Evolutionary conservation across 306 rosid genomes (phyloP), one percentile per base, ranked within the genome.

Genomic region (Calophaca sinica): DNA sequence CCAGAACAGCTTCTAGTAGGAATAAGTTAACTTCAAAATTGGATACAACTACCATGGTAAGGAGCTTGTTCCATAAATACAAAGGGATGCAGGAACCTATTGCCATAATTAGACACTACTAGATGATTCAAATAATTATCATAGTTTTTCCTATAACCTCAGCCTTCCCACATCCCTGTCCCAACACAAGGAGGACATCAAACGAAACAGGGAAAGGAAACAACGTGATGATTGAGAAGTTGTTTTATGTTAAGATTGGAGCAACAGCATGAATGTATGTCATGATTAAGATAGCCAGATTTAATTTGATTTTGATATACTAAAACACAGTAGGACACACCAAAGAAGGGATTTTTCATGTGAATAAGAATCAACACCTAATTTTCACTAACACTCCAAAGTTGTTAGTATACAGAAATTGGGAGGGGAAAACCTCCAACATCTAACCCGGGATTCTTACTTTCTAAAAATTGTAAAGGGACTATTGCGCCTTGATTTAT

Each of bases 301-400:
- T 46, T 28, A 59, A 77, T 45, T 46, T 65, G 49, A 62, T 9
- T 45, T 46, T 65, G 49, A 62, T 9, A 41, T 39, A 26, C 33
- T 38, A 53, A 70, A 62, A 68, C 51, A 31, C 45, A 7, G 44
- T 29, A 29, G 4, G 9, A 29, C 1, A 46, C 13, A 42, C 32
- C 48, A 5, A 14, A 6, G 26, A 11, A 58, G 9, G 10, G 29
- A 45, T 20, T 52, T 69, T 33, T n/a, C 9, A 26, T 14, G 46
- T 48, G 55, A 76, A 38, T 53, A 33, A 41, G 35, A 71, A 59
- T 9, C 59, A 72, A 66, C 53, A 15, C 51, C 59, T 44, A 63
- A 20, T 7, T 32, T 59, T 60, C 33, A 3, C 12, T 6, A 28
- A 38, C 0, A 66, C 28, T 66, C 64, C 7, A 50, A 38, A 49